These are phyloP conservation scores for Lathyrus sativus DNA, from an alignment of 306 rosid species.

Conservation along the genomic window DNA sequence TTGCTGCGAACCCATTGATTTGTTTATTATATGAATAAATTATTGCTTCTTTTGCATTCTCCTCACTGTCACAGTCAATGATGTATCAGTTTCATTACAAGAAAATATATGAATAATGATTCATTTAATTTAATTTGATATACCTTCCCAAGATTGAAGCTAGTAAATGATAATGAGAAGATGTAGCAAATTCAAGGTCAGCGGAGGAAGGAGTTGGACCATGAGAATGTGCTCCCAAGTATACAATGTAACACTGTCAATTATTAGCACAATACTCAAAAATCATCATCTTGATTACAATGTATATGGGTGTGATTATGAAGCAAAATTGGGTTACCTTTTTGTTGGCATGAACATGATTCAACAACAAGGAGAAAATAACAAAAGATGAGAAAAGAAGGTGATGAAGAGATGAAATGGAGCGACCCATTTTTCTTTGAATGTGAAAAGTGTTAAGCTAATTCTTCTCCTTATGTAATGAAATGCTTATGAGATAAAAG, in stretches of 20 bases:
- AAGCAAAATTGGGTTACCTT: conserved; percentile 23
- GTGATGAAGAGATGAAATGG: conserved; percentile 1
- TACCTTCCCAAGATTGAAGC: conserved; percentile 47
- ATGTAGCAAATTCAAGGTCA: conserved; percentile 44
- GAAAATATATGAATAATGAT: not conserved
- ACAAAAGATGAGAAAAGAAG: conserved; percentile 33
- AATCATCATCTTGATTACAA: not conserved
- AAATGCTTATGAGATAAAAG: not conserved
- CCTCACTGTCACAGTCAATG: conserved; percentile 43
- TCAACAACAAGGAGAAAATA: conserved; percentile 11
- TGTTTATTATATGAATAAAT: conserved; percentile 57
- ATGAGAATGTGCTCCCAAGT: conserved; percentile 49
- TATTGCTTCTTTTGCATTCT: conserved; percentile 45
- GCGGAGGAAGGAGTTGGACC: conserved; percentile 42
- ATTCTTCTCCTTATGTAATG: not conserved
- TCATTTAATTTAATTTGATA: not conserved
- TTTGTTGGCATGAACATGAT: conserved; percentile 36
- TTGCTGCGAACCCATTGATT: conserved; percentile 47
- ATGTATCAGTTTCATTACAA: not conserved
- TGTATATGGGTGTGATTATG: not conserved
- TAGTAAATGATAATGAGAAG: conserved; percentile 42
- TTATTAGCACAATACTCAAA: not conserved
- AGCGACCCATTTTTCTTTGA: conserved; percentile 25
- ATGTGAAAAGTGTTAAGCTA: conserved; percentile 3
- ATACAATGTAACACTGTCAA: conserved; percentile 46